Percentiles rank a stretch among this genome's conserved stretches.
Conservation (phyloP, 208 protist genomes). For the Trypanosoma mega region DNA sequence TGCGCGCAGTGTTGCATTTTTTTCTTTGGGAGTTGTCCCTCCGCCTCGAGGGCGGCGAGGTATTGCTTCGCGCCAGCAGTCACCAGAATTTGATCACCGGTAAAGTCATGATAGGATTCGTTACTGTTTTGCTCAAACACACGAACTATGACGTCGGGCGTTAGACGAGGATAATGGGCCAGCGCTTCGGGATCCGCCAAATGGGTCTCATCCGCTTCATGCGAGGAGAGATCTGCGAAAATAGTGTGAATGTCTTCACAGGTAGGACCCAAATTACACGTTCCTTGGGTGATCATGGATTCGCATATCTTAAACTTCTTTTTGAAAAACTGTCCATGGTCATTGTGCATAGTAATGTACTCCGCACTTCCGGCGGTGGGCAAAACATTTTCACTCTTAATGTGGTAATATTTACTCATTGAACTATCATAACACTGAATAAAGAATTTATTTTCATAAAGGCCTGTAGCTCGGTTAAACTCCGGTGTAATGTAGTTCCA, state of each 20-base stretch:
- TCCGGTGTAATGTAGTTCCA: slow-evolving; percentile 57
- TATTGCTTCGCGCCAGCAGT: slow-evolving; percentile 72
- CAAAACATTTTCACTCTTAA: slow-evolving; percentile 63
- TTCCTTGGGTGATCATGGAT: slow-evolving; percentile 30
- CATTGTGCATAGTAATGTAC: slow-evolving; percentile 81
- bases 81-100: slow-evolving; percentile 61
- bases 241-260: slow-evolving; percentile 68
- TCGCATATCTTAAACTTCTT: slow-evolving; percentile 71
- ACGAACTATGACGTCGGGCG: slow-evolving; percentile 46
- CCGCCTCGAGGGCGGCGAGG: slow-evolving; percentile 44
- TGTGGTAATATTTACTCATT: slow-evolving; percentile 69
- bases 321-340: slow-evolving; percentile 86
- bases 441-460: slow-evolving; percentile 60
- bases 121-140: slow-evolving; percentile 77
- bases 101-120: slow-evolving; percentile 48
- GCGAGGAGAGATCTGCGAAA: slow-evolving; percentile 39
- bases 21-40: slow-evolving; percentile 34
- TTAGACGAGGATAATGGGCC: slow-evolving; percentile 56
- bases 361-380: slow-evolving; percentile 57
- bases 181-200: slow-evolving; percentile 45
- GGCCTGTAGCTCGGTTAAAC: slow-evolving; percentile 30
- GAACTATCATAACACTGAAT: slow-evolving; percentile 73
- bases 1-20: slow-evolving; percentile 88
- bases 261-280: slow-evolving; percentile 38
- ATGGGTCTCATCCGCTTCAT: slow-evolving; percentile 61